Percentiles rank a stretch among this genome's conserved stretches.
phyloP scores from a whole-genome alignment of 2,329 filamentous ascomycete genomes.

The Geosmithia morbida region DNA sequence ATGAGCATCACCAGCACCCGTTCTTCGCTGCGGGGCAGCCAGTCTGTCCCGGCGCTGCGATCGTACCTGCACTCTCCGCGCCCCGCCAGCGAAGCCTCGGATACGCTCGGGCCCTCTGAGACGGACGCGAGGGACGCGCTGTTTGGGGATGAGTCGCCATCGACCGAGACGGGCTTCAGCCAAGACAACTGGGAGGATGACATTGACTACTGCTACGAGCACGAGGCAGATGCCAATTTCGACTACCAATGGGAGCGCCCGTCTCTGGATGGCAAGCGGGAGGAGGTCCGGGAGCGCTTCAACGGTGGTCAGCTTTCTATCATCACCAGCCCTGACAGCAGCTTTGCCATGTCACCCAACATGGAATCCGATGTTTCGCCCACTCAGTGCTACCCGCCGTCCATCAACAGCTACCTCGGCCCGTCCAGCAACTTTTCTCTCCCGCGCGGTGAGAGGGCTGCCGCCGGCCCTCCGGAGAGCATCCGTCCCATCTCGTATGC shows the following conservation, averaged over 20 bases:
- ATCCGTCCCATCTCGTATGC: conserved; percentile 28
- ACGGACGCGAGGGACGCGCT: conserved; percentile 14
- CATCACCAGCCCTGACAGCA: conserved; percentile 2
- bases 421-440: conserved; percentile 37
- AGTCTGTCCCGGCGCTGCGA: conserved; percentile 41
- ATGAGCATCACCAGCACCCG: conserved; percentile 30
- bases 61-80: conserved; percentile 24
- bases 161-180: background rate
- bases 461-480: conserved; percentile 12
- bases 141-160: conserved; percentile 7
- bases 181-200: conserved; percentile 51
- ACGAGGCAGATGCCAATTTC: conserved; percentile 52
- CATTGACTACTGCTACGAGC: conserved; percentile 58
- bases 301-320: background rate
- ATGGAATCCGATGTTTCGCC: conserved; percentile 14
- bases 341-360: conserved; percentile 9
- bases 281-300: conserved; percentile 8
- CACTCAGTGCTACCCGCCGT: conserved; percentile 25
- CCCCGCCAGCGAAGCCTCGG: conserved; percentile 33
- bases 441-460: conserved; percentile 20
- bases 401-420: conserved; percentile 10
- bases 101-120: conserved; percentile 33
- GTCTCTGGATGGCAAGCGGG: conserved; percentile 29
- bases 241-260: conserved; percentile 51
- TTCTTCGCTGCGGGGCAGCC: conserved; percentile 37